These are phyloP conservation scores for Capsella bursapastoris DNA, from an alignment of 345 rosid species.

Conservation along the genomic window DNA sequence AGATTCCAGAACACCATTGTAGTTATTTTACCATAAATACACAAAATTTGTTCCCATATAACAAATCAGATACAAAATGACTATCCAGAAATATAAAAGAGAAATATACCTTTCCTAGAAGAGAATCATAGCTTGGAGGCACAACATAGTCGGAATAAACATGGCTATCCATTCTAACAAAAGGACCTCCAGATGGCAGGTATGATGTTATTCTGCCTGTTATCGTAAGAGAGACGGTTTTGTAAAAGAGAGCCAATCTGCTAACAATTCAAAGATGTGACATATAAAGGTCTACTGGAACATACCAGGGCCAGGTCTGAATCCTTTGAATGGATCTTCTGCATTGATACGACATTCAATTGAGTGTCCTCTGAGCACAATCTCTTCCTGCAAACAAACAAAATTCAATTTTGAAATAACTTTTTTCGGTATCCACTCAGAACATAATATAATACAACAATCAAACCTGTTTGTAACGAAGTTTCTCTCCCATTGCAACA, in stretches of 20 bases:
- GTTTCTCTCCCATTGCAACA: slow-evolving; percentile 98
- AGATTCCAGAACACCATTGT: neutral
- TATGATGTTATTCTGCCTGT: slow-evolving; percentile 96
- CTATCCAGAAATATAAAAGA: slow-evolving; percentile 25
- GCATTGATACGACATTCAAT: slow-evolving; percentile 99
- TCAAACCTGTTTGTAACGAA: slow-evolving; percentile 78
- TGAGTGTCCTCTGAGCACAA: slow-evolving; percentile 95
- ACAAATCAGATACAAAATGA: no score
- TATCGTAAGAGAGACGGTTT: slow-evolving; percentile 1
- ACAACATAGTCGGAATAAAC: slow-evolving; percentile 96
- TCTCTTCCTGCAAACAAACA: slow-evolving; percentile 67
- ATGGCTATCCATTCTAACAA: slow-evolving; percentile 99
- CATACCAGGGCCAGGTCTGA: slow-evolving; percentile 98
- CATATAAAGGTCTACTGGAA: neutral
- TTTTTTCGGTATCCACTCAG: neutral
- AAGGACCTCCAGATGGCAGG: slow-evolving; percentile 99
- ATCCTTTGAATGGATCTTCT: slow-evolving; percentile 95
- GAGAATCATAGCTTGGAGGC: slow-evolving; percentile 98
- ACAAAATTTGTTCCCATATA: neutral
- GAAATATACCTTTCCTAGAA: slow-evolving; percentile 88
- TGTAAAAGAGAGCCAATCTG: slow-evolving; percentile 16
- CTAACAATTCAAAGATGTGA: slow-evolving; percentile 8
- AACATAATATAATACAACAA: slow-evolving; percentile 1
- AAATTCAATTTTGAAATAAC: neutral
- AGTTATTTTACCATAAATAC: neutral